A percentile compares a stretch with the other conserved stretches of the same genome.
Conservation (phyloP, 352 stramenopile species). For the Phytophthora agathidicida region DNA sequence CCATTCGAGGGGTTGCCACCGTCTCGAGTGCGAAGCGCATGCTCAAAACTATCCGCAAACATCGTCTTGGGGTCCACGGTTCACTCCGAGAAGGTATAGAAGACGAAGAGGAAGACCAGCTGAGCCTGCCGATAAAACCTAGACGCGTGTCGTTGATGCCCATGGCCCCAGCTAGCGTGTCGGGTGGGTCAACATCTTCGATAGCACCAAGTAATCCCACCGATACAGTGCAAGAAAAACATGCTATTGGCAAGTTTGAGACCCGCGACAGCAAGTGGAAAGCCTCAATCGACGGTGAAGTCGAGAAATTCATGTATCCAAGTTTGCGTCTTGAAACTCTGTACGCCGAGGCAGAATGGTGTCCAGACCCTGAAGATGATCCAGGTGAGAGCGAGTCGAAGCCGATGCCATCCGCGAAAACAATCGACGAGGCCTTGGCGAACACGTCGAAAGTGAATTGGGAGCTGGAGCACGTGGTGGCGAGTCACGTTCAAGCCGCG, state of each 20-base stretch:
- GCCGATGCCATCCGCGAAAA: conserved; percentile 35
- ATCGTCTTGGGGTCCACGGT: conserved; percentile 11
- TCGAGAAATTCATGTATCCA: conserved; percentile 81
- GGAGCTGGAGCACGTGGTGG: conserved; percentile 47
- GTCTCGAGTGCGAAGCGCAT: conserved; percentile 38
- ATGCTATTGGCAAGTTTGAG: conserved; percentile 57
- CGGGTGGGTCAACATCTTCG: neutral
- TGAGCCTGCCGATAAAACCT: neutral
- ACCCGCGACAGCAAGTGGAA: conserved; percentile 68
- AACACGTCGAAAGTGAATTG: conserved; percentile 56
- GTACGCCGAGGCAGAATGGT: conserved; percentile 27
- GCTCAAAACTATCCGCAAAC: conserved; percentile 27
- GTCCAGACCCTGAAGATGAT: neutral
- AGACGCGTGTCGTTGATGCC: conserved; percentile 15
- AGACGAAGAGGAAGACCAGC: conserved; percentile 6
- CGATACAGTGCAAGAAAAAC: conserved; percentile 9
- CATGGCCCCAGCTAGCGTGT: conserved; percentile 8
- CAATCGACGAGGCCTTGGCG: conserved; percentile 44
- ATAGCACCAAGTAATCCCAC: neutral
- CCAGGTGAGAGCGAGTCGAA: neutral
- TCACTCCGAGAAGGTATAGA: conserved; percentile 3
- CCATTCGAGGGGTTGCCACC: conserved; percentile 4
- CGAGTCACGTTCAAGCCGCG: conserved; percentile 33
- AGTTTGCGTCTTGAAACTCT: conserved; percentile 61
- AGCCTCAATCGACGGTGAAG: conserved; percentile 57